Base-by-base conservation (phyloP, 805 yeast species). In the Teunomyces barrocoloradensis region DNA sequence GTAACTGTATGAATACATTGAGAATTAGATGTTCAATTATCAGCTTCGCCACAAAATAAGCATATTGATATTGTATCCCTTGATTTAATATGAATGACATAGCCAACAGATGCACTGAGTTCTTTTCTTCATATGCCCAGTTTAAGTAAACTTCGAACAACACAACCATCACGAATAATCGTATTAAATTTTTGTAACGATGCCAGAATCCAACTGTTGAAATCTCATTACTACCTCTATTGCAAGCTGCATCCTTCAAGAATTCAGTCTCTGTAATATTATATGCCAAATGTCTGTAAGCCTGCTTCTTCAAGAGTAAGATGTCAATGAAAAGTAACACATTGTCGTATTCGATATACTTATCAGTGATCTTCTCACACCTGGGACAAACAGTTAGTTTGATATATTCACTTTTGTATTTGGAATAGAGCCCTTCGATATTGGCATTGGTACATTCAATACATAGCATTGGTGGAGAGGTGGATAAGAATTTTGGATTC, bases 71-170 rank as follows among this genome's bases (percentile, higher is more conserved):
- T 4, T 73, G 54, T 3, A 79, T 71, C 5, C 64, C 62, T 29
- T 74, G 73, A 20, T 32, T 43, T 20, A 73, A 53, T 1, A 73
- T 57, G 15, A 37, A 53, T 5, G 47, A 42, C 52, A 64, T 59
- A 23, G 61, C 44, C 33, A 53, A 21, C 6, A 67, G 56, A 42
- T 68, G 73, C 6, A 59, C 52, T 34, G 59, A 58, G 46, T 75
- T 78, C 54, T 79, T 81, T 63, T 92, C 99, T 51, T 87, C 91
- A 47, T 84, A 81, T 0, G 96, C 96, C 98, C 99, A 94, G 1
- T 82, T 83, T 44, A 94, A 65, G 62, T 94, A 94, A 4, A 92
- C 92, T 56, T 94, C 97, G 57, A 92, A 89, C 12, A 94, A 74
- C 0, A 87, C 69, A 45, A 86, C 73, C 33, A 92, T 71, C 3